A percentile compares a stretch with the other conserved stretches of the same genome.
Conservation (phyloP, 2,329 filamentous ascomycete genomes). For the Fusarium drepaniforme region DNA sequence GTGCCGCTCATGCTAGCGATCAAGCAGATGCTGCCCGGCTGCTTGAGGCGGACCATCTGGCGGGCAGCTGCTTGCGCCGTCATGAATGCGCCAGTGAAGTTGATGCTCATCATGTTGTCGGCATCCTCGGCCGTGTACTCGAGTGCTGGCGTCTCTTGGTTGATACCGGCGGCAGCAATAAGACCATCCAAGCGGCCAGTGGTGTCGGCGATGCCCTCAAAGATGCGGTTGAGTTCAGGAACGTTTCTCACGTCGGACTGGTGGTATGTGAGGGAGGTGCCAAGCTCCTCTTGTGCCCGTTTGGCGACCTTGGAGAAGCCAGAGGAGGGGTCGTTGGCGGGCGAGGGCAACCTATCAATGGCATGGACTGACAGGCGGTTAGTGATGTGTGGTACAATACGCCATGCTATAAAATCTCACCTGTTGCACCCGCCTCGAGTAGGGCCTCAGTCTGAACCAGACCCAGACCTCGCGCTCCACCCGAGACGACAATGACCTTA, state of each 20-base stretch:
- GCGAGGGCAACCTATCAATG: constrained; percentile 71
- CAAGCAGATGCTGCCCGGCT: constrained; percentile 72
- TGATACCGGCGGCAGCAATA: constrained; percentile 77
- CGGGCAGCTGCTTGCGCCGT: constrained; percentile 90
- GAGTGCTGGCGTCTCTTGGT: constrained; percentile 86
- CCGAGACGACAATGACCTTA: constrained; percentile 82
- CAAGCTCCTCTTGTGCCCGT: constrained; percentile 73
- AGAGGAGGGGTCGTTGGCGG: constrained; percentile 56
- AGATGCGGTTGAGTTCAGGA: constrained; percentile 72
- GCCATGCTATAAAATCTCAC: constrained; percentile 47
- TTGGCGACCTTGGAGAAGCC: constrained; percentile 75
- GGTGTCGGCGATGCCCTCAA: constrained; percentile 75
- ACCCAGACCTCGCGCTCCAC: constrained; percentile 81
- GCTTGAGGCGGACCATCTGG: constrained; percentile 73
- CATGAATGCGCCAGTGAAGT: constrained; percentile 87
- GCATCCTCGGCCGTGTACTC: constrained; percentile 83
- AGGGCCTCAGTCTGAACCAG: constrained; percentile 83
- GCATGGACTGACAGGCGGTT: constrained; percentile 68
- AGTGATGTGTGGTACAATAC: constrained; percentile 6
- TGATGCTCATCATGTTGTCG: constrained; percentile 84
- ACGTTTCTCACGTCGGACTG: constrained; percentile 85
- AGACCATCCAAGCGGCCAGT: constrained; percentile 84
- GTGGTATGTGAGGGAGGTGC: constrained; percentile 78
- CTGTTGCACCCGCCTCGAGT: constrained; percentile 81
- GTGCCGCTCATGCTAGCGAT: constrained; percentile 79